Evolutionary conservation across 2,329 filamentous ascomycete species (phyloP).

Genomic region (Verticillium isaacii): DNA sequence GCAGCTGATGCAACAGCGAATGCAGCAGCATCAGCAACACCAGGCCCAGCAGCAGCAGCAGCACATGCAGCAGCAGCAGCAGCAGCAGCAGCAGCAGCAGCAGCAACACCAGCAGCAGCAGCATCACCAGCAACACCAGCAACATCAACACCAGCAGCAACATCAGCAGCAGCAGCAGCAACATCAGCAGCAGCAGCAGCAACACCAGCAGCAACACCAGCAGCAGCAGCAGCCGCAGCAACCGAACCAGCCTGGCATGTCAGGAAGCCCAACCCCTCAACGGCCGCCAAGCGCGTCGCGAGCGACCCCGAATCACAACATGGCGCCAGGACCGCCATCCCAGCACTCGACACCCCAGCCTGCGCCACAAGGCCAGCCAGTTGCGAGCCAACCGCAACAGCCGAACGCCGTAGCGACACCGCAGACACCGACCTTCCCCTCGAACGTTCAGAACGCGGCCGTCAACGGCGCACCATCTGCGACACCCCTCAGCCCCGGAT

Average conservation of each 20-base stretch:
- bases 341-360: slow-evolving; percentile 29
- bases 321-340: slow-evolving; percentile 18
- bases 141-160: slow-evolving; percentile 7
- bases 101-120: slow-evolving; percentile 17
- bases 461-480: slow-evolving; percentile 33
- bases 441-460: slow-evolving; percentile 31
- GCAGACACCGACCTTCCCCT: slow-evolving; percentile 53
- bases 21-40: slow-evolving; percentile 21
- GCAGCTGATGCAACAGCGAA: slow-evolving; percentile 17
- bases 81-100: slow-evolving; percentile 17
- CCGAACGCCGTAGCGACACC: slow-evolving; percentile 40
- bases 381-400: slow-evolving; percentile 24
- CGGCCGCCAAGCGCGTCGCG: slow-evolving; percentile 21
- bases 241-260: background rate
- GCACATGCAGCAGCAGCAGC: slow-evolving; percentile 27
- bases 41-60: slow-evolving; percentile 26
- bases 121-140: slow-evolving; percentile 19
- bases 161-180: slow-evolving; percentile 25
- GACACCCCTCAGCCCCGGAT: slow-evolving; percentile 46
- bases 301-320: slow-evolving; percentile 12
- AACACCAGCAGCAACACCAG: slow-evolving; percentile 9
- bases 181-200: slow-evolving; percentile 25
- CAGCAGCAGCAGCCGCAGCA: slow-evolving; percentile 14
- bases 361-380: slow-evolving; percentile 24
- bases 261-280: slow-evolving; percentile 14